A percentile compares a stretch with the other conserved stretches of the same genome.
phyloP scores from a whole-genome alignment of 2,329 filamentous ascomycete species.

The Phoma sp. region DNA sequence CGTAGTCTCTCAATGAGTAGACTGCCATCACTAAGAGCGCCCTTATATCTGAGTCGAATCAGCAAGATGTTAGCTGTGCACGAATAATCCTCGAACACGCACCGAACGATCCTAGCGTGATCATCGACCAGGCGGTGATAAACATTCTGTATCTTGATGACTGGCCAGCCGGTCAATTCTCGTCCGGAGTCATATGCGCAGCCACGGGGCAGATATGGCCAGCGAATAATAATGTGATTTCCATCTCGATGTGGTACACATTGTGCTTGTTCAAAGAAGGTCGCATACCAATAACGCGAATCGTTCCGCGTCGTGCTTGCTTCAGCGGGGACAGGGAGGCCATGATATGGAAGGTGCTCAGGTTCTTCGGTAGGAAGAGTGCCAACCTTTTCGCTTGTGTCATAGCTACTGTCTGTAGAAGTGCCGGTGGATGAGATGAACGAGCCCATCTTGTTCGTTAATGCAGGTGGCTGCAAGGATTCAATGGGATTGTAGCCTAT shows the following conservation, averaged over 20 bases:
- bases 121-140: neutral
- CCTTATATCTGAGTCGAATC: neutral
- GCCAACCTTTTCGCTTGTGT: too few relatives aligned
- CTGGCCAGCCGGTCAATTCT: neutral
- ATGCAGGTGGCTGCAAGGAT: too few relatives aligned
- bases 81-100: neutral
- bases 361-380: neutral
- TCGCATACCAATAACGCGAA: neutral
- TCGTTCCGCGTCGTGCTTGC: neutral
- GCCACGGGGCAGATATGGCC: neutral
- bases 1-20: neutral
- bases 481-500: too few relatives aligned
- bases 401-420: too few relatives aligned
- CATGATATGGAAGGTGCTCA: neutral
- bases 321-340: neutral
- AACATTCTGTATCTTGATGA: neutral
- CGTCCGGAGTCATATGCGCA: neutral
- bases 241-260: neutral
- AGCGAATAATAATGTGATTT: neutral
- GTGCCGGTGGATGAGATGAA: too few relatives aligned
- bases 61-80: neutral
- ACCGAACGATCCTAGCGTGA: neutral
- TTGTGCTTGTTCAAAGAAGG: neutral
- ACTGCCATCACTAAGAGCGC: neutral
- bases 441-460: too few relatives aligned